A percentile compares a stretch with the other conserved stretches of the same genome.
These are phyloP conservation scores for Arthrobotrys musiformis DNA, from an alignment of 2,329 filamentous ascomycete species.

Conservation along the genomic window DNA sequence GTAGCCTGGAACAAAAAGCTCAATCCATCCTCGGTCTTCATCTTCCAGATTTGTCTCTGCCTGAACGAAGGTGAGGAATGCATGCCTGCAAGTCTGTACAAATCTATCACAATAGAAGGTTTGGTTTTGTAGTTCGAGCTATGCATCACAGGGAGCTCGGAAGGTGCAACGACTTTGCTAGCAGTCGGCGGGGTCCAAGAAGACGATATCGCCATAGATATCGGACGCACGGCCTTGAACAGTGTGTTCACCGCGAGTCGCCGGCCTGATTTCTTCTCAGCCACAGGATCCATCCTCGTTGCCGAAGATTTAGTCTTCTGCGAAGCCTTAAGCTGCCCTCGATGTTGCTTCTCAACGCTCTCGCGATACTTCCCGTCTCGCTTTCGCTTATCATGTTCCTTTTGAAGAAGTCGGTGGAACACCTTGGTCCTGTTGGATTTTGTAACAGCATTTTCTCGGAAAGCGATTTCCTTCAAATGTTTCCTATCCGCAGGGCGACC, in stretches of 20 bases:
- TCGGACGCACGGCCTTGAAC: constrained; percentile 60
- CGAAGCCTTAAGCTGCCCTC: constrained; percentile 58
- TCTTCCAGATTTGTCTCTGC: constrained; percentile 59
- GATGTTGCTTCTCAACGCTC: constrained; percentile 59
- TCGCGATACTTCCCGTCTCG: constrained; percentile 59
- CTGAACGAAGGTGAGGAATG: constrained; percentile 59
- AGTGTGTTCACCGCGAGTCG: constrained; percentile 60
- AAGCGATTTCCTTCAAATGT: constrained; percentile 58
- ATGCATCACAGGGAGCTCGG: constrained; percentile 58
- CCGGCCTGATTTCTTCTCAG: constrained; percentile 59
- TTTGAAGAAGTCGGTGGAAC: constrained; percentile 58
- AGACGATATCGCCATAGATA: constrained; percentile 60
- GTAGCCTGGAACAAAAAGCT: constrained; percentile 59
- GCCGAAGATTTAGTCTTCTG: constrained; percentile 58
- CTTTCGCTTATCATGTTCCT: constrained; percentile 60
- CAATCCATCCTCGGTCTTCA: constrained; percentile 58
- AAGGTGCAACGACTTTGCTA: constrained; percentile 57
- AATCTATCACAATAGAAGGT: constrained; percentile 58
- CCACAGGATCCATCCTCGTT: constrained; percentile 56
- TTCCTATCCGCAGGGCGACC: constrained; percentile 53
- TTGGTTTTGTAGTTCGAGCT: constrained; percentile 55
- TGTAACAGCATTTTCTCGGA: constrained; percentile 58
- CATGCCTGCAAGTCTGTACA: constrained; percentile 56
- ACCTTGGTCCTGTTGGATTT: constrained; percentile 58
- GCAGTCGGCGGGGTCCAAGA: constrained; percentile 59